Conservation (phyloP, 108 stramenopile species). For the Skeletonema grethae region DNA sequence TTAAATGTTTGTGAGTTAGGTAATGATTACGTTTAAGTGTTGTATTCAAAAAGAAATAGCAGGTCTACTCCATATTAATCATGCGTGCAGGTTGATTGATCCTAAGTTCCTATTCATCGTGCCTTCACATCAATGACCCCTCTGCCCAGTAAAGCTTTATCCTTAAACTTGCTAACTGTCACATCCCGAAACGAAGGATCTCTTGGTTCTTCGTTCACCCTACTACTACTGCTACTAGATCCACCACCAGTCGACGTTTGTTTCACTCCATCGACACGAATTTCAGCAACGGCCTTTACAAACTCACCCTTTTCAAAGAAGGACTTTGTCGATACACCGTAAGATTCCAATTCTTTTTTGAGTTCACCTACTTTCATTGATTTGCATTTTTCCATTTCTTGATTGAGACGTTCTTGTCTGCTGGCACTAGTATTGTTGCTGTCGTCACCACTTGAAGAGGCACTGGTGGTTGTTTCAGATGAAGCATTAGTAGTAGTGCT, state of each 20-base stretch:
- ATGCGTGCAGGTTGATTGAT: no score
- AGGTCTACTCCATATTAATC: not conserved
- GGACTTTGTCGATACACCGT: constrained; percentile 46
- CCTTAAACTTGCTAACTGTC: constrained; percentile 53
- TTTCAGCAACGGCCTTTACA: constrained; percentile 73
- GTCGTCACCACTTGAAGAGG: not conserved
- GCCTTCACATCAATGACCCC: constrained; percentile 55
- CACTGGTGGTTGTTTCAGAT: not conserved
- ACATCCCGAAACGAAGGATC: constrained; percentile 78
- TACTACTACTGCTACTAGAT: not conserved
- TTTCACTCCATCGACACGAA: constrained; percentile 61
- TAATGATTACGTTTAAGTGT: not conserved
- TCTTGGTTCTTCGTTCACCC: constrained; percentile 50
- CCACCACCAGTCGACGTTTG: constrained; percentile 8
- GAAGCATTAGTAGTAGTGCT: not conserved
- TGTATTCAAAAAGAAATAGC: not conserved
- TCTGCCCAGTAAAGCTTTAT: constrained; percentile 28
- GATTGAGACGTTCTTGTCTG: constrained; percentile 27
- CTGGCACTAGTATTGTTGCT: constrained; percentile 1
- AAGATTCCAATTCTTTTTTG: constrained; percentile 51
- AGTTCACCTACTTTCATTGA: constrained; percentile 47
- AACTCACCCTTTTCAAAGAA: constrained; percentile 77
- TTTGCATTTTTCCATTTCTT: constrained; percentile 49
- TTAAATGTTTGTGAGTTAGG: not conserved
- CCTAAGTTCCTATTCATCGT: constrained; percentile 1